Evolutionary conservation across 1,284 basidiomycete species (phyloP).

Genomic region (Phenoliferia sp.): DNA sequence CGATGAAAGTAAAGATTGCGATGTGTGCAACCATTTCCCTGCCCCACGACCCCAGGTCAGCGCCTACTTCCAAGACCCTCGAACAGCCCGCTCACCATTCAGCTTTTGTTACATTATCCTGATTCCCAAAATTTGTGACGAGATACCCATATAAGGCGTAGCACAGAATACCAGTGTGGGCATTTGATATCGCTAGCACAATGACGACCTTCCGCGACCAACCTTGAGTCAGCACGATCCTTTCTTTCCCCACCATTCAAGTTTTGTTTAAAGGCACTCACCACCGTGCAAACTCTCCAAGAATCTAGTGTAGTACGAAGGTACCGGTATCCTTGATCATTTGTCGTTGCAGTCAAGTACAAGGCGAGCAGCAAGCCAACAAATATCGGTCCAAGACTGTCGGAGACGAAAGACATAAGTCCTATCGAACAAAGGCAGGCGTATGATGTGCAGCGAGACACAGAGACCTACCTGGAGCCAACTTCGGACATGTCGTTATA

Average conservation of each 20-base stretch:
- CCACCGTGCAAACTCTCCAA: not conserved
- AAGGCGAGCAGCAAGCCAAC: conserved; percentile 3
- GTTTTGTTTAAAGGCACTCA: not conserved
- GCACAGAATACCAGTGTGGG: conserved; percentile 9
- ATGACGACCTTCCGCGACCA: not conserved
- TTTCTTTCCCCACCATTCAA: no score
- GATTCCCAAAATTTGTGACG: conserved; percentile 3
- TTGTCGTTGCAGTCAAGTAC: conserved; percentile 4
- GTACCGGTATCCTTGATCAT: not conserved
- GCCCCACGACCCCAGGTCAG: not conserved
- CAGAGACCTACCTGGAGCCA: not conserved
- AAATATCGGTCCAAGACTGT: conserved; percentile 12
- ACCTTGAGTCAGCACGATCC: not conserved
- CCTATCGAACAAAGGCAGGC: not conserved
- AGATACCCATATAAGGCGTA: conserved; percentile 7
- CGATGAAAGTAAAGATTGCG: conserved; percentile 3
- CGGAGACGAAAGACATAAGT: not conserved
- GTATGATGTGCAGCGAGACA: no score
- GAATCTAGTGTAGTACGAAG: not conserved
- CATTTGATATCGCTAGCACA: not conserved
- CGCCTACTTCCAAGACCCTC: not conserved
- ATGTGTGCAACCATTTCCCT: not conserved
- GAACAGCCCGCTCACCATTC: conserved; percentile 3
- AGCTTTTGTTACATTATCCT: not conserved
- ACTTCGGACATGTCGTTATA: not conserved